phyloP scores from a whole-genome alignment of 108 stramenopile species.

The Conticribra guillardii region DNA sequence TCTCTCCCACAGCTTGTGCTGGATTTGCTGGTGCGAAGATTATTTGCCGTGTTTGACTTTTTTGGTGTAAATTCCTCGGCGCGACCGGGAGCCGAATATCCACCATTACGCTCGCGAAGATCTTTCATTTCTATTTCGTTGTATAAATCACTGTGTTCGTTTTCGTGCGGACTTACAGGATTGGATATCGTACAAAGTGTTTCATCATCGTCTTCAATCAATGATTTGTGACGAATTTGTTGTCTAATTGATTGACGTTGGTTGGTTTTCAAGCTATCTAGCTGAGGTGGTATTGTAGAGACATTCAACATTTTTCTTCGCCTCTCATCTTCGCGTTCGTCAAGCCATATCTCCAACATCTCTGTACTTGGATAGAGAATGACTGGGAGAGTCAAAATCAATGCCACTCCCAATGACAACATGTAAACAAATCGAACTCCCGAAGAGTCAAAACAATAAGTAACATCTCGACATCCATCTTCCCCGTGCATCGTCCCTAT shows the following conservation, averaged over 20 bases:
- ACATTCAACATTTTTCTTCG: slow-evolving; percentile 24
- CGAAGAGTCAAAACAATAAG: slow-evolving; percentile 42
- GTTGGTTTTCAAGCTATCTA: slow-evolving; percentile 1
- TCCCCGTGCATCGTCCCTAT: slow-evolving; percentile 46
- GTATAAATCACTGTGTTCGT: not conserved
- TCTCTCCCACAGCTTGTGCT: not conserved
- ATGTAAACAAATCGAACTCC: slow-evolving; percentile 45
- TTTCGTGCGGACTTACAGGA: not conserved
- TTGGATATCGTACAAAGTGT: not conserved
- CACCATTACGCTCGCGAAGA: not conserved
- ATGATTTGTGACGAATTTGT: slow-evolving; percentile 12
- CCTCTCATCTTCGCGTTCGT: slow-evolving; percentile 45
- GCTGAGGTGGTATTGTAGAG: slow-evolving; percentile 5
- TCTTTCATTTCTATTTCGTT: slow-evolving; percentile 7
- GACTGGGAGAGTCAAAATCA: slow-evolving; percentile 52
- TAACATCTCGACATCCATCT: slow-evolving; percentile 46
- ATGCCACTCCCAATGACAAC: slow-evolving; percentile 48
- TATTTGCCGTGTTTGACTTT: not conserved
- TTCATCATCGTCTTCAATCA: slow-evolving; percentile 23
- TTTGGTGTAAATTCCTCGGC: not conserved
- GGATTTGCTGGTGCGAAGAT: not conserved
- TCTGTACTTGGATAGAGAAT: slow-evolving; percentile 55
- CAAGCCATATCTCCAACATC: slow-evolving; percentile 52
- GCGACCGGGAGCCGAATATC: not conserved
- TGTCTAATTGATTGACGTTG: slow-evolving; percentile 9